Evolutionary conservation across 495 filamentous ascomycete species (phyloP), one percentile per base, ranked within the genome.

Genomic region (Neohortaea acidophila): DNA sequence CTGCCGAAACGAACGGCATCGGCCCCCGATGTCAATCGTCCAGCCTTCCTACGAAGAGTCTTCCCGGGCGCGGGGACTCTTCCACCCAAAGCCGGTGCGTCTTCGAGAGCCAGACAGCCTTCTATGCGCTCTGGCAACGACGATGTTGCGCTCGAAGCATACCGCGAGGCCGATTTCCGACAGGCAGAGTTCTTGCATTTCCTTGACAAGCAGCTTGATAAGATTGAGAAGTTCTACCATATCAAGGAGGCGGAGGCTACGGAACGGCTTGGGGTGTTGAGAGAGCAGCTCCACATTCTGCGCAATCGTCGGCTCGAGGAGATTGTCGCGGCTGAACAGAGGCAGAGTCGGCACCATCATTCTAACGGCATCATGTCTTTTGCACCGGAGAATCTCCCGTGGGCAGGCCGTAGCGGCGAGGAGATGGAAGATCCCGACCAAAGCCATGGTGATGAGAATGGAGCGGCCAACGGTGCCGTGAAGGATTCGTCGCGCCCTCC

Each of bases 271-370:
- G 54, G 61, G 5, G 58, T 75, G 11, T 66, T 94, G 20, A 69
- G 79, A 21, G 73, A 80, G 19, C 85, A 94, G 54, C 62, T 94
- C 28, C 84, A 87, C 49, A 72, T 84, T 40, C 89, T 94, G 85
- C 67, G 82, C 17, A 80, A 84, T 54, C 68, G 77, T 8, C 70
- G 85, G 17, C 69, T 75, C 6, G 70, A 74, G 29, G 81, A 94
- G 55, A 55, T 91, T n/a, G 41, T 64, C 48, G 56, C 8, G 42
- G 44, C 41, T 56, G 65, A 44, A 53, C 52, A 57, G 39, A 44
- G 59, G 18, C 49, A 51, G 23, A 41, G 40, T 21, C 50, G 55
- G 20, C 42, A 52, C 14, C 3, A 8, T 8, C 8, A 5, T 5
- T 7, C 24, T n/a, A 27, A 27, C n/a, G 24, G 24, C n/a, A n/a